A percentile compares a stretch with the other conserved stretches of the same genome.
Evolutionary conservation across 2,329 filamentous ascomycete species (phyloP).

Genomic region (Fusarium torreyae): DNA sequence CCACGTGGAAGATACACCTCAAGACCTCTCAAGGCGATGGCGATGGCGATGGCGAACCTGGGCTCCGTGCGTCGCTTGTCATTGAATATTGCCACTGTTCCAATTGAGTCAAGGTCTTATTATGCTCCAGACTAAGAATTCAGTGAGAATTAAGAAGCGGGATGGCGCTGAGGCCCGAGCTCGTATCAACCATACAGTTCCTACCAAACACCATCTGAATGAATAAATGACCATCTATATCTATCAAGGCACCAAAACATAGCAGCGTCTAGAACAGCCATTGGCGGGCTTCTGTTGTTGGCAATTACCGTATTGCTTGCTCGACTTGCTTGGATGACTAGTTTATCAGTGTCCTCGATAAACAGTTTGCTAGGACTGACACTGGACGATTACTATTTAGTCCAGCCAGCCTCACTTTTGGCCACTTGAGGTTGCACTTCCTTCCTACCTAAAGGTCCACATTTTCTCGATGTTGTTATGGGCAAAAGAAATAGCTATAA

Average conservation of each 20-base stretch:
- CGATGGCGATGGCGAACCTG: conserved; percentile 7
- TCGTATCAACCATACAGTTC: not conserved
- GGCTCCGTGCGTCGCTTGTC: conserved; percentile 27
- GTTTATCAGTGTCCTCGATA: no score
- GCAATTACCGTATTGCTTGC: not conserved
- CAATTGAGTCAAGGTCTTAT: not conserved
- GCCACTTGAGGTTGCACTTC: conserved; percentile 15
- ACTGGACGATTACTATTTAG: conserved; percentile 7
- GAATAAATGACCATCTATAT: not conserved
- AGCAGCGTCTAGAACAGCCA: not conserved
- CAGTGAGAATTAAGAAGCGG: conserved; percentile 3
- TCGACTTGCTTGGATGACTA: not conserved
- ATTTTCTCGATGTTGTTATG: conserved; percentile 9
- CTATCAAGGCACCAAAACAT: not conserved
- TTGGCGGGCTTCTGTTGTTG: no score
- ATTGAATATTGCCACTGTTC: not conserved
- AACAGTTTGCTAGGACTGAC: not conserved
- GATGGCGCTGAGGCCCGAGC: conserved; percentile 1
- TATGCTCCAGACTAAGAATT: not conserved
- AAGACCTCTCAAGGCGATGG: conserved; percentile 24
- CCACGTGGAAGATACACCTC: conserved; percentile 32
- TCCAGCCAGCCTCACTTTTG: conserved; percentile 24
- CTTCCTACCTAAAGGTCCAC: conserved; percentile 8
- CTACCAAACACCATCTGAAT: not conserved
- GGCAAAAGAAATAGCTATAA: conserved; percentile 19